Evolutionary conservation across 2,329 filamentous ascomycete species (phyloP), one percentile per base, ranked within the genome.

Genomic region (Aureobasidium uvarum): DNA sequence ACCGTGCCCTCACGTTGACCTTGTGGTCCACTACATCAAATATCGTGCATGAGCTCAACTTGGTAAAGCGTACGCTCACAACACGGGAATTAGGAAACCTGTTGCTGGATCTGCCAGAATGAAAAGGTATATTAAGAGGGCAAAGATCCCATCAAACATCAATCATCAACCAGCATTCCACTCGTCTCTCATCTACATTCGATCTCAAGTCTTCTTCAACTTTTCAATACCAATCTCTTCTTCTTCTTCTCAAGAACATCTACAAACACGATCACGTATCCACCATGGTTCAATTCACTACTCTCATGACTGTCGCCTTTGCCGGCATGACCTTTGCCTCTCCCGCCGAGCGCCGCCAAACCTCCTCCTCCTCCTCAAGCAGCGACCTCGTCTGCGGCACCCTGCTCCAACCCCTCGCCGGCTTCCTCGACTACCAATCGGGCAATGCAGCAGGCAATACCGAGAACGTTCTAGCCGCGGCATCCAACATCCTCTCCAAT

Each of bases 351-450:
- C 31, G 16, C 6, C 41, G 43, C 6, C 31, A 38, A 10, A 14
- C n/a, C 43, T 10, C 43, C 6, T 23, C 31, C 11, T 10, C 43
- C 6, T 23, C 31, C 11, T 25, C 58, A 18, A 16, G 10, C n/a
- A 5, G 28, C 23, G 31, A 62, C 16, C 43, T 62, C 33, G 58
- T 50, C 28, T 62, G 58, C 16, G 58, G 58, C n/a, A 13, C n/a
- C 11, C 58, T 62, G 20, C 58, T 62, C 28, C 58, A 62, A 11
- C 58, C 58, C 18, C 58, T 62, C 45, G 43, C 58, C 43, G 58
- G 58, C 20, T 62, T 62, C 58, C 58, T 62, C 43, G 58, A 62
- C 43, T 62, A 62, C 43, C 58, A 62, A 28, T 62, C 58, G 3
- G 58, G 58, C 16, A 50, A 62, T 7, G 58, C 20, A 7, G 58